Conservation (phyloP, 108 stramenopile species). For the Licmophora abbreviata region DNA sequence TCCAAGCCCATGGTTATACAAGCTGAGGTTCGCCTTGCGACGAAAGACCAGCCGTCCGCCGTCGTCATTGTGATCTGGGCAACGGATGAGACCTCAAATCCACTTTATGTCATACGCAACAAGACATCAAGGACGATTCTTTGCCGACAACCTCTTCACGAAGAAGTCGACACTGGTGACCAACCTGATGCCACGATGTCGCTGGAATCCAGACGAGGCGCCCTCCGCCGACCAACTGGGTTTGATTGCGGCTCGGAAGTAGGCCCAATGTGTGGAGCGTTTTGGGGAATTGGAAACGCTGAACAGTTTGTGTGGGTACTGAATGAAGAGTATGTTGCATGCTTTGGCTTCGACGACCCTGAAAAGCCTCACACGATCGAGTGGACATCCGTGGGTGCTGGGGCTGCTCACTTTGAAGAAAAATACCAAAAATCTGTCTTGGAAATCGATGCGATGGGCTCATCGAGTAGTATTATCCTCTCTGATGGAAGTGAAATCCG, state of each 20-base stretch:
- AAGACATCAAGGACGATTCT: slow-evolving; percentile 43
- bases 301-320: slow-evolving; percentile 70
- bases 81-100: slow-evolving; percentile 57
- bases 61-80: slow-evolving; percentile 68
- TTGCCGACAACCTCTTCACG: slow-evolving; percentile 53
- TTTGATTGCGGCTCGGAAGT: slow-evolving; percentile 39
- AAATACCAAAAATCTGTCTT: slow-evolving; percentile 20
- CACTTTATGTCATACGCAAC: slow-evolving; percentile 62
- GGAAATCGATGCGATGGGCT: slow-evolving; percentile 69
- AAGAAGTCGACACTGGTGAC: slow-evolving; percentile 12
- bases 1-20: slow-evolving; percentile 52
- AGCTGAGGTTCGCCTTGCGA: slow-evolving; percentile 67
- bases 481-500: slow-evolving; percentile 28
- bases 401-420: slow-evolving; percentile 16
- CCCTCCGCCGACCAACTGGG: not conserved
- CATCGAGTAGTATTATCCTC: slow-evolving; percentile 32
- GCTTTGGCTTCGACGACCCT: slow-evolving; percentile 80
- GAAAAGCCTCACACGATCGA: slow-evolving; percentile 67
- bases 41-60: slow-evolving; percentile 62
- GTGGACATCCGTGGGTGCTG: slow-evolving; percentile 49
- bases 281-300: slow-evolving; percentile 25
- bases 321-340: slow-evolving; percentile 34
- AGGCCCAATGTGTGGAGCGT: slow-evolving; percentile 27
- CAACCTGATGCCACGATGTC: slow-evolving; percentile 3
- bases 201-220: not conserved